phyloP scores from a whole-genome alignment of 2,329 filamentous ascomycete genomes.

The Fusarium robinianum region DNA sequence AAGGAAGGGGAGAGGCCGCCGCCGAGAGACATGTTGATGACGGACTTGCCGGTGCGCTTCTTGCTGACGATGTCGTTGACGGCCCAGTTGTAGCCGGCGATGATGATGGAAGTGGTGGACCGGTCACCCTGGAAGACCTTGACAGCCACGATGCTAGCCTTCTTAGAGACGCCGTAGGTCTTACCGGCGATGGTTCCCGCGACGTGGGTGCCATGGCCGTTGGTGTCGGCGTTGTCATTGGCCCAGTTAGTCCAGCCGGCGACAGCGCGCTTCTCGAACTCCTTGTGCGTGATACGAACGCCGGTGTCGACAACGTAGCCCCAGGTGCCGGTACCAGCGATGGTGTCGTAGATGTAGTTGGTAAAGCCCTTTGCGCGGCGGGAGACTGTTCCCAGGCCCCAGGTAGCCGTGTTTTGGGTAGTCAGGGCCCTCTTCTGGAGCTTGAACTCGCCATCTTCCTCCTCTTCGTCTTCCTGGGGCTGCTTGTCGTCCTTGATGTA shows the following conservation, averaged over 20 bases:
- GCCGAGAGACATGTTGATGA: conserved; percentile 62
- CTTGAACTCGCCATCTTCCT: conserved; percentile 9
- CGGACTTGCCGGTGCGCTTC: conserved; percentile 46
- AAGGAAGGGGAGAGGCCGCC: conserved; percentile 50
- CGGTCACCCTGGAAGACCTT: conserved; percentile 48
- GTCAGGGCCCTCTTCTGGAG: conserved; percentile 36
- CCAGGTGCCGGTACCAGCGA: conserved; percentile 53
- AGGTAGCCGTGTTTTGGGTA: conserved; percentile 39
- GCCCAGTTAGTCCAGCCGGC: conserved; percentile 34
- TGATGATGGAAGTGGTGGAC: conserved; percentile 39
- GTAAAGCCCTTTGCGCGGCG: conserved; percentile 33
- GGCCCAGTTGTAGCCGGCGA: conserved; percentile 48
- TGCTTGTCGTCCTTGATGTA: conserved; percentile 24
- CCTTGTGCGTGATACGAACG: conserved; percentile 56
- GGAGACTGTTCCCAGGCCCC: conserved; percentile 43
- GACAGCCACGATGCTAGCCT: conserved; percentile 49
- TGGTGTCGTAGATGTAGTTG: conserved; percentile 55
- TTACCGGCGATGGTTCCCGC: conserved; percentile 44
- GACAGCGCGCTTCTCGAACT: conserved; percentile 58
- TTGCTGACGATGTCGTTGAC: conserved; percentile 50
- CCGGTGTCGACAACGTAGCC: conserved; percentile 68
- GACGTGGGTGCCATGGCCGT: conserved; percentile 51
- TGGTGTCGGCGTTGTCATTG: conserved; percentile 35
- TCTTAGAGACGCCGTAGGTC: conserved; percentile 50
- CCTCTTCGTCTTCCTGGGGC: no score